A percentile compares a stretch with the other conserved stretches of the same genome.
These are phyloP conservation scores for Geotrichum candidum DNA, from an alignment of 1,139 yeast species.

Conservation along the genomic window DNA sequence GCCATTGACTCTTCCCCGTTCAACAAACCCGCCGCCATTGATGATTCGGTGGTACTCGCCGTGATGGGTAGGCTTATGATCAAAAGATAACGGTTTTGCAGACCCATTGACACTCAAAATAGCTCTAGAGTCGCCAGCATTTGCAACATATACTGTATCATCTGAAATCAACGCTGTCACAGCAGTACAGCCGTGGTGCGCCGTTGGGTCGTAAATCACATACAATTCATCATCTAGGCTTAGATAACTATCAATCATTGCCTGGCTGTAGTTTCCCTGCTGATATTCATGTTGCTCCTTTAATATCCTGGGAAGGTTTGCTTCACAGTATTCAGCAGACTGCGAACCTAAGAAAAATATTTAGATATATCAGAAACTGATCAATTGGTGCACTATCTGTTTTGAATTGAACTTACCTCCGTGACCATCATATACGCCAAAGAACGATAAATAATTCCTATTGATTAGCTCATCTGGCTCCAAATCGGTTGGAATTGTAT, in stretches of 20 bases:
- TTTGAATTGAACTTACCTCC: conserved; percentile 50
- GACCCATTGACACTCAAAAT: conserved; percentile 77
- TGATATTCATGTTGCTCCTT: conserved; percentile 55
- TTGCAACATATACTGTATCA: conserved; percentile 50
- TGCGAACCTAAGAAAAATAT: conserved; percentile 41
- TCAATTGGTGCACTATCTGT: background rate
- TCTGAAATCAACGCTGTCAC: conserved; percentile 71
- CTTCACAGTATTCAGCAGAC: conserved; percentile 85
- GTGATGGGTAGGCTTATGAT: conserved; percentile 91
- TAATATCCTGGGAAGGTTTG: conserved; percentile 63
- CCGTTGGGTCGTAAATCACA: conserved; percentile 55
- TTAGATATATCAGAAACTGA: background rate
- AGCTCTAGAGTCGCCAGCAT: conserved; percentile 96
- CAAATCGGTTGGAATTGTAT: background rate
- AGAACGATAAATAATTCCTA: conserved; percentile 55
- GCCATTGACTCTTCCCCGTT: conserved; percentile 93
- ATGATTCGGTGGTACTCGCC: conserved; percentile 89
- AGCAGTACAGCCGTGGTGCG: conserved; percentile 95
- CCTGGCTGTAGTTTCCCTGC: conserved; percentile 56
- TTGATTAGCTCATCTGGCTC: conserved; percentile 1
- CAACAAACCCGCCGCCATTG: conserved; percentile 96
- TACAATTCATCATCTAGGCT: conserved; percentile 78
- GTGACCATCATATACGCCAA: conserved; percentile 95
- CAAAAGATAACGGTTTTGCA: conserved; percentile 88
- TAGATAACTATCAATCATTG: conserved; percentile 78